Evolutionary conservation across 2,329 filamentous ascomycete species (phyloP), one percentile per base, ranked within the genome.

Genomic region (Cladosporium halotolerans): DNA sequence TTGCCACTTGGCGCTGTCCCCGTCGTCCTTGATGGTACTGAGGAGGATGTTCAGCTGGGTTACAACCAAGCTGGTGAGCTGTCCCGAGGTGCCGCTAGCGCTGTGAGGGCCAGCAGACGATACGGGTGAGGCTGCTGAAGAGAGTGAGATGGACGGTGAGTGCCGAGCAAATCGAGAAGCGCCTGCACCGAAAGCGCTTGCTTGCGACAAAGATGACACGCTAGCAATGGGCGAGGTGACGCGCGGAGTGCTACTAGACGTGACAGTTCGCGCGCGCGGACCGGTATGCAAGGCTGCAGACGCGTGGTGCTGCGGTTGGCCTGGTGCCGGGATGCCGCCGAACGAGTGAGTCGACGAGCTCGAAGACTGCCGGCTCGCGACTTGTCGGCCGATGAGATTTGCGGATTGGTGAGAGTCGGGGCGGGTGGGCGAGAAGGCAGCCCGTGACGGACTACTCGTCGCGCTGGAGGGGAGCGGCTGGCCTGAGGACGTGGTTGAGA

Each of bases 1-100:
- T 71, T 95, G 89, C 86, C 89, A 96, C 88, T 95, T 96, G 66
- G 82, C 82, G 67, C 85, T 83, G 68, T 88, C 90, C 74, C 90
- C 90, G 71, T 95, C 92, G 76, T 96, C 90, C 72, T 93, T 96
- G 68, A 97, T 86, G 33, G 89, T 90, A 74, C 91, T 93, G 61
- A 99, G 80, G 54, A 99, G 82, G 60, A 99, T 84, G 74, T 93
- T 95, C 61, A 97, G 84, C 77, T 99, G 93, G 60, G 93, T 90
- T 66, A 96, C 85, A 64, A 93, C 90, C 71, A 99, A 93, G 75
- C 95, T 96, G 57, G 87, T 87, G 64, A 97, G 79, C 67, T 73
- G 72, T 31, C 64, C 70, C 16, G 72, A 69, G 10, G 65, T 59
- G 62, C 70, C 68, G n/a, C 43, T 43, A 54, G 74, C 70, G 68